Base-by-base conservation (phyloP, 2,329 filamentous ascomycete species). In the Apiospora aurea region DNA sequence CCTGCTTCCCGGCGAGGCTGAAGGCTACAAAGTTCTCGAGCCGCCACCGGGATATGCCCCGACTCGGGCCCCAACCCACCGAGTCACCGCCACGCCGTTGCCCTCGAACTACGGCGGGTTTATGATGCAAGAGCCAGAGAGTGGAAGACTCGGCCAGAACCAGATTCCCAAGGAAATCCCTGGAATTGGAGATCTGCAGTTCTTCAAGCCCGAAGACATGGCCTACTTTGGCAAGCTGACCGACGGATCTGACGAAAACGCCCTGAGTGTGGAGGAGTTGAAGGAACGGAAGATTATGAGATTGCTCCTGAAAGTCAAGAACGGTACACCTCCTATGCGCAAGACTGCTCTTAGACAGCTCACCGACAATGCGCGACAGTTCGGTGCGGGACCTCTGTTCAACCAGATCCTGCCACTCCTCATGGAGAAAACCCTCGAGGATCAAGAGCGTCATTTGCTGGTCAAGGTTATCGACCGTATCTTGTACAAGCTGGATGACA, bases 211-310 rank as follows among this genome's bases (percentile, higher is more conserved):
- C 1, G 96, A 99, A 82, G 96, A 99, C 82, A 98, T 98, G 95
- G 92, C 94, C 51, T 99, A 99, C 84, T 99, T 99, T 79, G 95
- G 96, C 72, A 98, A 99, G 85, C 89, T 99, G 53, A 96, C 97
- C 29, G 96, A 99, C 80, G 95, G 94, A 49, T 93, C 93, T 38
- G 95, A 98, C 77, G 96, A 99, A 83, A 97, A 96, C 77, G 88
- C 91, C 29, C 90, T 99, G 83, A 95, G 92, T 26, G 95, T 99
- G 13, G 96, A 99, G 68, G 96, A 99, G 79, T 85, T 99, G 70
- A 98, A 99, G 83, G 96, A 99, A 83, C 90, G 96, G 74, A 99
- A 99, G 85, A 99, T 99, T 80, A 98, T 99, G 96, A 89, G 96
- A 76, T 85, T 99, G 71, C 87, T 99, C 66, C 88, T 99, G 71